Conservation (phyloP, 2,329 filamentous ascomycete genomes). For the Ascomycota sp. region DNA sequence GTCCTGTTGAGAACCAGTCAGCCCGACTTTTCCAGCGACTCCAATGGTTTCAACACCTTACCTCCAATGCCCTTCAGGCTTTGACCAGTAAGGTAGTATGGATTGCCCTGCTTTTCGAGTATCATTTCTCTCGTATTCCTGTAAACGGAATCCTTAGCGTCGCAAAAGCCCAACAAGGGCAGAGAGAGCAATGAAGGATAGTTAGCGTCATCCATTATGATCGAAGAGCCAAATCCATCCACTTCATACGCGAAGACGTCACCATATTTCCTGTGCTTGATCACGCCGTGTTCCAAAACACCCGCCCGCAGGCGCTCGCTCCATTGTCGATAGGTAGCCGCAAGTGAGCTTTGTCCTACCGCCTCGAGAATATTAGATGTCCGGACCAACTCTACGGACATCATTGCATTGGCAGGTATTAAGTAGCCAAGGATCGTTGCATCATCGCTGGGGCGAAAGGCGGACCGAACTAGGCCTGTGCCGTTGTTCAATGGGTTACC, state of each 20-base stretch:
- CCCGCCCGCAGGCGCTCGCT: conserved; percentile 48
- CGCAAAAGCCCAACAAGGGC: conserved; percentile 58
- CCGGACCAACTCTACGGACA: conserved; percentile 69
- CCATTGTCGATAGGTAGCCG: conserved; percentile 35
- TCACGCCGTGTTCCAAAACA: conserved; percentile 68
- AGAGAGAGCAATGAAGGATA: conserved; percentile 63
- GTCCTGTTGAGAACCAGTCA: conserved; percentile 15
- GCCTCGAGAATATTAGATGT: conserved; percentile 48
- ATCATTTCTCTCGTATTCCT: conserved; percentile 70
- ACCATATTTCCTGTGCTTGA: conserved; percentile 54
- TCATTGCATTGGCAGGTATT: conserved; percentile 91
- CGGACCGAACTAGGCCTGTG: conserved; percentile 73
- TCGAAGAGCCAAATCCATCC: conserved; percentile 63
- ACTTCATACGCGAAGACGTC: conserved; percentile 75
- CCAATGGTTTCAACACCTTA: conserved; percentile 12
- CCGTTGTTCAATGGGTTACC: conserved; percentile 80
- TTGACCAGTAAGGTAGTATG: conserved; percentile 63
- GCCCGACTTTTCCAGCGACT: no score
- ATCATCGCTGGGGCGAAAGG: conserved; percentile 89
- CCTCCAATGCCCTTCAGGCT: conserved; percentile 81
- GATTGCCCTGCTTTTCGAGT: conserved; percentile 56
- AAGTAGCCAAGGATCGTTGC: conserved; percentile 87
- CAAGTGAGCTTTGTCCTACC: conserved; percentile 31
- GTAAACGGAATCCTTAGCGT: conserved; percentile 47
- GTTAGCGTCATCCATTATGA: conserved; percentile 82